Evolutionary conservation across 495 filamentous ascomycete species (phyloP).

Genomic region (Talaromyces proteolyticus): DNA sequence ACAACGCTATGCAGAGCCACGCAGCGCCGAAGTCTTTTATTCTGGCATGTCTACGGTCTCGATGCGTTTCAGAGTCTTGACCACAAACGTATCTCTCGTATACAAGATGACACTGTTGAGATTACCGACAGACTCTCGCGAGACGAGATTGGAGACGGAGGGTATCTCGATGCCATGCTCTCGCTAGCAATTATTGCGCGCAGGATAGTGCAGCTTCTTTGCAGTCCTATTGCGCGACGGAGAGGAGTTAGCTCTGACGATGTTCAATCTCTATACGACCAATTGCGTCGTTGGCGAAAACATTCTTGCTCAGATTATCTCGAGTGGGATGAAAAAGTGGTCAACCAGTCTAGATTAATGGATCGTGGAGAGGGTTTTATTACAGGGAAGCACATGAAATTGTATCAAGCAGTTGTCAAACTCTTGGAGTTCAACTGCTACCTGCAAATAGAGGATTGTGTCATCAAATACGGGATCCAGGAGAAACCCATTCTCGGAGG

Average conservation of each 20-base stretch:
- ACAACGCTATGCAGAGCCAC: not conserved
- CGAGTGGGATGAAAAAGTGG: not conserved
- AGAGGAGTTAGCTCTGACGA: constrained; percentile 5
- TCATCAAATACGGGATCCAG: constrained; percentile 6
- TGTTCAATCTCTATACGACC: constrained; percentile 5
- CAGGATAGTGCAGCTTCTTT: constrained; percentile 1
- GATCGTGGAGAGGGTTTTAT: no score
- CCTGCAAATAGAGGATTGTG: constrained; percentile 8
- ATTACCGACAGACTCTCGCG: not conserved
- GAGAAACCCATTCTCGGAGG: not conserved
- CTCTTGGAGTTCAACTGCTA: constrained; percentile 9
- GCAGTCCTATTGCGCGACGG: constrained; percentile 12
- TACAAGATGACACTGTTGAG: constrained; percentile 1
- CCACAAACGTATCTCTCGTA: constrained; percentile 9
- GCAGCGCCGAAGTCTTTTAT: constrained; percentile 8
- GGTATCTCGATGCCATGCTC: constrained; percentile 9
- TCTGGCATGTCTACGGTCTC: constrained; percentile 13
- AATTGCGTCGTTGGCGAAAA: constrained; percentile 8
- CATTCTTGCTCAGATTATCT: constrained; percentile 6
- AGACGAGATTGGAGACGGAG: not conserved
- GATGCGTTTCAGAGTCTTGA: constrained; percentile 11
- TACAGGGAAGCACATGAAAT: not conserved
- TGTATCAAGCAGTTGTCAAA: constrained; percentile 9
- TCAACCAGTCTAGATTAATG: no score
- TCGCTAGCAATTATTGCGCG: constrained; percentile 9